These are phyloP conservation scores for Iris macrosiphon DNA, from an alignment of 106 monocot species.

Conservation along the genomic window DNA sequence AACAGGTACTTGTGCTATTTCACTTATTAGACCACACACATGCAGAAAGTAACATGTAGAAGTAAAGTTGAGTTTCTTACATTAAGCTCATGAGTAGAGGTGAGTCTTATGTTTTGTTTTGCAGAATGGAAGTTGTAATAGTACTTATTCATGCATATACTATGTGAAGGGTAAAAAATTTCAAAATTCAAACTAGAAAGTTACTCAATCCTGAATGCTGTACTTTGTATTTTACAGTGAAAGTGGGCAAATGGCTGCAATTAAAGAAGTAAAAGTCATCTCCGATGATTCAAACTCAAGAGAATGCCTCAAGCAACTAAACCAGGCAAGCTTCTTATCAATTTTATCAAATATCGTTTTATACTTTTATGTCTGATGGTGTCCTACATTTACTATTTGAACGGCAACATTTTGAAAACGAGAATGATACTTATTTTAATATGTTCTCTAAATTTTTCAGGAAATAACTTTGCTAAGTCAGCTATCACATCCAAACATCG, in stretches of 20 bases:
- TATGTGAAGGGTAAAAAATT: too few species aligned
- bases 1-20: constrained; percentile 67
- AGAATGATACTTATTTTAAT: not conserved
- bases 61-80: not conserved
- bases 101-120: too few species aligned
- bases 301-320: constrained; percentile 79
- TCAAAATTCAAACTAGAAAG: too few species aligned
- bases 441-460: constrained; percentile 18
- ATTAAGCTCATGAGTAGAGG: too few species aligned
- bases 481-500: constrained; percentile 78
- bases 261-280: constrained; percentile 82
- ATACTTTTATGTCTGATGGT: not conserved
- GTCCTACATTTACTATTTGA: not conserved
- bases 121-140: too few species aligned
- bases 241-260: constrained; percentile 85
- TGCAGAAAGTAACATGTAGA: too few species aligned
- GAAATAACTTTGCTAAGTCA: constrained; percentile 76
- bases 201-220: not conserved
- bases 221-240: constrained; percentile 45
- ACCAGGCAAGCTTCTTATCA: constrained; percentile 35
- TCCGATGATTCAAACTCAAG: constrained; percentile 81
- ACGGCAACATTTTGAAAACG: not conserved
- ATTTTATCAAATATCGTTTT: constrained; percentile 3
- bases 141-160: too few species aligned
- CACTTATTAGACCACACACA: too few species aligned